Conservation (phyloP, 2,329 filamentous ascomycete genomes). For the Penicillium psychrosexuale region DNA sequence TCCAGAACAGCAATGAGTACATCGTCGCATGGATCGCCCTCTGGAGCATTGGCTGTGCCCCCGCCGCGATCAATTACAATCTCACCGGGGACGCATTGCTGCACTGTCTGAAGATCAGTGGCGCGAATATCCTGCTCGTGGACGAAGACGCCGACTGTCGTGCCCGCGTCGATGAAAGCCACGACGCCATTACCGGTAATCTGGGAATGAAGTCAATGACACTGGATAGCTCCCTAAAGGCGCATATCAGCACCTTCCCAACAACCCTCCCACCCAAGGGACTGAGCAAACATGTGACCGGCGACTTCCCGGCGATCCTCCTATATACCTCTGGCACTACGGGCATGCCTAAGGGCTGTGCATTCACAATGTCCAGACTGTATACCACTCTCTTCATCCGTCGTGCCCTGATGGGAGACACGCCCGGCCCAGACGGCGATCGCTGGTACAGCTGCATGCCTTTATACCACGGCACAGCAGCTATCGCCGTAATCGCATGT, state of each 20-base stretch:
- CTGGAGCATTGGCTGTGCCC: constrained; percentile 64
- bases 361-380: constrained; percentile 54
- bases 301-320: constrained; percentile 57
- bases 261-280: constrained; percentile 55
- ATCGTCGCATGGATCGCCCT: constrained; percentile 63
- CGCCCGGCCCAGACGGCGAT: constrained; percentile 43
- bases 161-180: constrained; percentile 55
- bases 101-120: constrained; percentile 62
- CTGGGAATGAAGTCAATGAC: constrained; percentile 58
- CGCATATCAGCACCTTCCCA: constrained; percentile 48
- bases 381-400: constrained; percentile 40
- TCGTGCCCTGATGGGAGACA: constrained; percentile 29
- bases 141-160: constrained; percentile 56
- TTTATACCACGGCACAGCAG: constrained; percentile 72
- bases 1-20: constrained; percentile 67
- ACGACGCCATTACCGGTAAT: constrained; percentile 49
- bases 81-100: constrained; percentile 61
- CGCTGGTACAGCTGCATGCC: constrained; percentile 76
- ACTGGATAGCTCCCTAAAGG: constrained; percentile 51
- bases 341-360: constrained; percentile 69
- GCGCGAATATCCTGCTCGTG: constrained; percentile 56
- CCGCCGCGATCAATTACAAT: constrained; percentile 70
- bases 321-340: constrained; percentile 78
- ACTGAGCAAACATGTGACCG: constrained; percentile 52
- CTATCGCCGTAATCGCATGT: constrained; percentile 56